Conservation (phyloP, 345 rosid species). For the Alliaria petiolata region DNA sequence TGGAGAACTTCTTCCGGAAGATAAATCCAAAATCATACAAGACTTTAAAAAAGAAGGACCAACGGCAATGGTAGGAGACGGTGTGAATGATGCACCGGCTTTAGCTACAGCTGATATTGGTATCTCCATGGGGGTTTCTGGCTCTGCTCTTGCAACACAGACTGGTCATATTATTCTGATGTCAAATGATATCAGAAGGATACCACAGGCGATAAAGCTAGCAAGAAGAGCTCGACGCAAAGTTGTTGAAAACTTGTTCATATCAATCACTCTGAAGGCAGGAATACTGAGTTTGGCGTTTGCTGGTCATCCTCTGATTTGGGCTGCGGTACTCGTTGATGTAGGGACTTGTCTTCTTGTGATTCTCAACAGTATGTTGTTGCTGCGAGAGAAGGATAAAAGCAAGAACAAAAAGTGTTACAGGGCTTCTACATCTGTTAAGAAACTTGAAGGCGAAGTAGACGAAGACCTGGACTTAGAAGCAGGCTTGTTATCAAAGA, state of each 20-base stretch:
- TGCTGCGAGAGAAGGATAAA: slow-evolving; percentile 37
- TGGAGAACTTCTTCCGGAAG: slow-evolving; percentile 83
- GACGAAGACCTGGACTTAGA: slow-evolving; percentile 23
- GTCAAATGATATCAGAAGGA: slow-evolving; percentile 80
- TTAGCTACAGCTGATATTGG: slow-evolving; percentile 87
- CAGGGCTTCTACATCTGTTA: slow-evolving; percentile 19
- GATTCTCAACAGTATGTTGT: slow-evolving; percentile 76
- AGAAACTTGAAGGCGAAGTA: slow-evolving; percentile 18
- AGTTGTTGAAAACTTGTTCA: slow-evolving; percentile 54
- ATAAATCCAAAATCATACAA: slow-evolving; percentile 53
- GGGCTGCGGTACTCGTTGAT: slow-evolving; percentile 95
- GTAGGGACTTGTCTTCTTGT: slow-evolving; percentile 88
- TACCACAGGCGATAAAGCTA: slow-evolving; percentile 61
- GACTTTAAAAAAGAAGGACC: slow-evolving; percentile 56
- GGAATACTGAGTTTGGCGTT: slow-evolving; percentile 66
- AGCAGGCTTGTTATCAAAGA: slow-evolving; percentile 33
- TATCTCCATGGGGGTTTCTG: slow-evolving; percentile 93
- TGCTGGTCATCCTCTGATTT: slow-evolving; percentile 77
- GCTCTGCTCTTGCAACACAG: slow-evolving; percentile 89
- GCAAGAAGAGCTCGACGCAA: slow-evolving; percentile 59
- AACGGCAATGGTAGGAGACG: slow-evolving; percentile 90
- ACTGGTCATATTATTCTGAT: slow-evolving; percentile 79
- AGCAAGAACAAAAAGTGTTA: slow-evolving; percentile 20
- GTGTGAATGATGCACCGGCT: slow-evolving; percentile 92
- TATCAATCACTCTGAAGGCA: slow-evolving; percentile 57